Evolutionary conservation across 306 rosid species (phyloP).

Genomic region (Prunus davidiana): DNA sequence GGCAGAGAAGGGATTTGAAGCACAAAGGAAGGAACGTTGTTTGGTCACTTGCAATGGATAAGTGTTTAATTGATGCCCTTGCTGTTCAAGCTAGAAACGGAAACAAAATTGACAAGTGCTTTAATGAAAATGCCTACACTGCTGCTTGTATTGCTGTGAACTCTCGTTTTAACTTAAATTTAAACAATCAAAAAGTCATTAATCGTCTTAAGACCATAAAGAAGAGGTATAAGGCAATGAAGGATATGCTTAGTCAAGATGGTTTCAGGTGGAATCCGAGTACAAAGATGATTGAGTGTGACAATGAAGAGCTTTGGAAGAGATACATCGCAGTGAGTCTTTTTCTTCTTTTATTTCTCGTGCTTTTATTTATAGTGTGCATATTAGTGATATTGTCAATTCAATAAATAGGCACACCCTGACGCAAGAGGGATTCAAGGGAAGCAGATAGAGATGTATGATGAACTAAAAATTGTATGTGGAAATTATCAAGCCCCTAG

Average conservation of each 20-base stretch:
- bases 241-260: constrained; percentile 64
- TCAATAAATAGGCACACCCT: constrained; percentile 60
- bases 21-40: constrained; percentile 82
- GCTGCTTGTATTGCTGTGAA: constrained; percentile 79
- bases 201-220: constrained; percentile 81
- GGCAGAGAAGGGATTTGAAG: constrained; percentile 65
- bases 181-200: constrained; percentile 79
- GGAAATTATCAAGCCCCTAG: constrained; percentile 79
- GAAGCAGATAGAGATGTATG: constrained; percentile 76
- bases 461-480: constrained; percentile 79
- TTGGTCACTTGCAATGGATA: constrained; percentile 83
- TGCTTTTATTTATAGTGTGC: constrained; percentile 8
- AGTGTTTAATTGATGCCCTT: constrained; percentile 70
- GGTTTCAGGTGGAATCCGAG: constrained; percentile 73
- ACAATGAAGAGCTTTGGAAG: constrained; percentile 69
- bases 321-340: constrained; percentile 56
- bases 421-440: constrained; percentile 65
- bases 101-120: constrained; percentile 77
- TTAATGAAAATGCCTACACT: constrained; percentile 75
- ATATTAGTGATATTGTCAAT: constrained; percentile 19
- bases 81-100: constrained; percentile 71
- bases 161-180: constrained; percentile 56
- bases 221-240: constrained; percentile 70
- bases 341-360: constrained; percentile 11
- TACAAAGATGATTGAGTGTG: constrained; percentile 61